These are phyloP conservation scores for Rhizopogon vesiculosus DNA, from an alignment of 768 basidiomycete genomes.

Conservation along the genomic window DNA sequence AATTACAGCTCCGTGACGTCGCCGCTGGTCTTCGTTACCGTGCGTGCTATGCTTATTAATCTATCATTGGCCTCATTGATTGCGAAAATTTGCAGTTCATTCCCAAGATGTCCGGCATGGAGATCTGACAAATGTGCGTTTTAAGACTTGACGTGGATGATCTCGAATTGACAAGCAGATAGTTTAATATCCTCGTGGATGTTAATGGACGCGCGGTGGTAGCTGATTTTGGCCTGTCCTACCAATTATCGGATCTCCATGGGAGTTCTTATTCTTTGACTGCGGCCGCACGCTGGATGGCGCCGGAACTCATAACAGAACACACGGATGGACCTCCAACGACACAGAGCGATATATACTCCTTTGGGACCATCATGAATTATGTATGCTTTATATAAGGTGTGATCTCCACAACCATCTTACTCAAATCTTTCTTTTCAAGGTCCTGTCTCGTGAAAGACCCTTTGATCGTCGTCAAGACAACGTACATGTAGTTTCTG, in stretches of 20 bases:
- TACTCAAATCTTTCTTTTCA: not conserved
- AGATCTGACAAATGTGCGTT: not conserved
- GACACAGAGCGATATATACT: not conserved
- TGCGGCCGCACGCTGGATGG: not conserved
- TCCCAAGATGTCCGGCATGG: not conserved
- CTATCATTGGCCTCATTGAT: not conserved
- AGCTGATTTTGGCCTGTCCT: not conserved
- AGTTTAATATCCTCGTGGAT: not conserved
- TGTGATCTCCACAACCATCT: not conserved
- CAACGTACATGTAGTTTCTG: not conserved
- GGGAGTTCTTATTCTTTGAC: not conserved
- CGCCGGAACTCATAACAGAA: not conserved
- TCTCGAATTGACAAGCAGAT: not conserved
- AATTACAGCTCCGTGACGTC: not conserved
- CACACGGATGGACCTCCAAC: not conserved
- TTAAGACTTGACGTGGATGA: not conserved
- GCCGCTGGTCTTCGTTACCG: not conserved
- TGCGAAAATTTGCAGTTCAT: not conserved
- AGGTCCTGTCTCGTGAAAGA: not conserved
- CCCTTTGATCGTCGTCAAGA: not conserved
- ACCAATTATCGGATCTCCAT: not conserved
- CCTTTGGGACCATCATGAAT: not conserved
- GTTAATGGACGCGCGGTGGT: not conserved
- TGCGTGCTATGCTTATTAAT: not conserved
- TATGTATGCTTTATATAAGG: not conserved